A percentile compares a stretch with the other conserved stretches of the same genome.
Evolutionary conservation across 2,329 filamentous ascomycete genomes (phyloP).

Genomic region (Fusarium austroafricanum): DNA sequence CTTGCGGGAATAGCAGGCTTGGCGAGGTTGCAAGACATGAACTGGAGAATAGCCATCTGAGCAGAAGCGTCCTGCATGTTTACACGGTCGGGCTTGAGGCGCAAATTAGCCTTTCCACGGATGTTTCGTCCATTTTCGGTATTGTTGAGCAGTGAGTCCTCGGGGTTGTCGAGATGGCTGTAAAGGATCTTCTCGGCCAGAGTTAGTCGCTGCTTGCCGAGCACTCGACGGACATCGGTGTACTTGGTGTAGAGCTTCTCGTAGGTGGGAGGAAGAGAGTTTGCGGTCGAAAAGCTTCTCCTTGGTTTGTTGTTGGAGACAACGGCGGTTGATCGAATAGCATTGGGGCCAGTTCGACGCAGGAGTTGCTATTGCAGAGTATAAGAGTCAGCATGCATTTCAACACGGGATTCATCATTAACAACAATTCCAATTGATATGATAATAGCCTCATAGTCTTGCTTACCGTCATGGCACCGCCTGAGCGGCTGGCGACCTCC

Average conservation of each 20-base stretch:
- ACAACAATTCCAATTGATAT: conserved; percentile 14
- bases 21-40: conserved; percentile 95
- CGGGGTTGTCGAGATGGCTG: conserved; percentile 89
- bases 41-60: conserved; percentile 98
- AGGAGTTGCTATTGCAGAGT: conserved; percentile 53
- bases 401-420: not conserved
- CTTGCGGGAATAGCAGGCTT: conserved; percentile 93
- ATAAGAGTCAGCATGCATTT: conserved; percentile 19
- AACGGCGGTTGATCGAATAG: conserved; percentile 42
- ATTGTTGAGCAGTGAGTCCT: conserved; percentile 85
- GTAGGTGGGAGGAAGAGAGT: conserved; percentile 76
- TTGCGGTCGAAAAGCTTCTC: conserved; percentile 55
- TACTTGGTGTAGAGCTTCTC: conserved; percentile 83
- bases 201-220: conserved; percentile 77
- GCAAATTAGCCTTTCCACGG: conserved; percentile 89
- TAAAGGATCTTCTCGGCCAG: conserved; percentile 99
- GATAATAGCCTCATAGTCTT: not conserved
- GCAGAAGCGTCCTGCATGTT: conserved; percentile 99
- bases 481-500: conserved; percentile 61
- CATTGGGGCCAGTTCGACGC: conserved; percentile 50
- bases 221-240: conserved; percentile 77
- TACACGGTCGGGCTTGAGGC: conserved; percentile 96
- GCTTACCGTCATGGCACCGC: conserved; percentile 60
- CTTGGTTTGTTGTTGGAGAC: conserved; percentile 51
- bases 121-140: conserved; percentile 88